phyloP scores from a whole-genome alignment of 306 rosid genomes.

The Vigna hirtella region DNA sequence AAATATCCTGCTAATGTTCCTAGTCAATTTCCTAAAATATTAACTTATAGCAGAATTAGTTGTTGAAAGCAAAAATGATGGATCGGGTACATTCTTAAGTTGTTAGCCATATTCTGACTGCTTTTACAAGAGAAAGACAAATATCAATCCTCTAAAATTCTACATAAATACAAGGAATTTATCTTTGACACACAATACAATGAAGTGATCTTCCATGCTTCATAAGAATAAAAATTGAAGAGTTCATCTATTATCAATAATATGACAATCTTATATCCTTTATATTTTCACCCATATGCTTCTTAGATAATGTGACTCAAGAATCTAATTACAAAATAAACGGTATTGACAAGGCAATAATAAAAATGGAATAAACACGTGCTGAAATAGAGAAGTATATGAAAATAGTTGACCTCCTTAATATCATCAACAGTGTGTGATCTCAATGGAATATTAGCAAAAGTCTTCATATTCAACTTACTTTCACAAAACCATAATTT shows the following conservation, averaged over 20 bases:
- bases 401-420: constrained; percentile 71
- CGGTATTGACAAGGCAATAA: neutral
- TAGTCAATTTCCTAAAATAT: constrained; percentile 24
- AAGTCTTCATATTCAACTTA: constrained; percentile 80
- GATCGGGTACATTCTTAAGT: constrained; percentile 1
- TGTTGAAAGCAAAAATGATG: neutral
- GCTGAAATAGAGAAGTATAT: neutral
- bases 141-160: constrained; percentile 7
- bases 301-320: neutral
- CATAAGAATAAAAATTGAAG: constrained; percentile 16
- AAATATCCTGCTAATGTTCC: neutral
- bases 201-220: neutral
- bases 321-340: constrained; percentile 37
- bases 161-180: constrained; percentile 5
- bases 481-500: constrained; percentile 81
- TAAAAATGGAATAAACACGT: constrained; percentile 6
- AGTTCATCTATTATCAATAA: constrained; percentile 15
- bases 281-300: constrained; percentile 16
- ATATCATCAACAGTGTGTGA: constrained; percentile 84
- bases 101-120: neutral
- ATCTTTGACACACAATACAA: neutral
- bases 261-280: neutral
- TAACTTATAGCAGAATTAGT: constrained; percentile 5
- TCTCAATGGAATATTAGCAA: constrained; percentile 74
- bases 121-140: constrained; percentile 4